phyloP scores from a whole-genome alignment of 2,329 filamentous ascomycete species.

The Thielaviopsis musarum region DNA sequence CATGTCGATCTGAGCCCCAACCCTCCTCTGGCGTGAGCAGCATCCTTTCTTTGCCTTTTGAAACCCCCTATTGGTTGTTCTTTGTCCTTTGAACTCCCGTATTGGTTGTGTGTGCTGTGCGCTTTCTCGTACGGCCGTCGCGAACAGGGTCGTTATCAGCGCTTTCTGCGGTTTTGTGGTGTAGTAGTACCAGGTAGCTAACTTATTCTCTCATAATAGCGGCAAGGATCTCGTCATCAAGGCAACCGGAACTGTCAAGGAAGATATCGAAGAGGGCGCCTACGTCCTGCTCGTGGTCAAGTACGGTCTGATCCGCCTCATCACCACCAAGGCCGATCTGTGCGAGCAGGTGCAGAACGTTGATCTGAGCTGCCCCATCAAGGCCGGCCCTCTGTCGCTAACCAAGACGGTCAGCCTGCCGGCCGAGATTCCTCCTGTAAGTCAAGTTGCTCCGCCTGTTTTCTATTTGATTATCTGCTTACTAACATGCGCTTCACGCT shows the following conservation, averaged over 20 bases:
- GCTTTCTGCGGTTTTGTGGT: not conserved
- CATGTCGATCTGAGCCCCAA: conserved; percentile 71
- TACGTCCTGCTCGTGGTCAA: conserved; percentile 76
- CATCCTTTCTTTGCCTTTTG: not conserved
- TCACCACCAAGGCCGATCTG: conserved; percentile 65
- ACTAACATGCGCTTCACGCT: not conserved
- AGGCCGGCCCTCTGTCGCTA: conserved; percentile 58
- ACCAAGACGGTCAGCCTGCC: conserved; percentile 75
- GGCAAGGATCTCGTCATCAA: conserved; percentile 63
- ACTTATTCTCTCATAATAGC: conserved; percentile 30
- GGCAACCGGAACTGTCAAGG: conserved; percentile 56
- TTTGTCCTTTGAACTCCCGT: conserved; percentile 13
- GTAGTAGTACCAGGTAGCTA: not conserved
- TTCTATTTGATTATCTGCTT: not conserved
- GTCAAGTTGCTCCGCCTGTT: conserved; percentile 20
- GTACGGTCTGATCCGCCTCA: conserved; percentile 80
- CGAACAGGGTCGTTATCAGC: too few relatives aligned
- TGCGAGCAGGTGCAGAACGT: conserved; percentile 84
- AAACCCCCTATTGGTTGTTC: not conserved
- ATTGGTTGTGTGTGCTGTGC: too few relatives aligned
- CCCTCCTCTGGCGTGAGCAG: conserved; percentile 65
- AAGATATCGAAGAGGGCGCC: conserved; percentile 60
- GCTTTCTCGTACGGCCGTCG: too few relatives aligned
- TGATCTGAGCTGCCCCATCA: conserved; percentile 73
- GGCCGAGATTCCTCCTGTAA: conserved; percentile 71